A percentile compares a stretch with the other conserved stretches of the same genome.
Conservation (phyloP, 441 rosid species). For the Aquilaria agallochum region DNA sequence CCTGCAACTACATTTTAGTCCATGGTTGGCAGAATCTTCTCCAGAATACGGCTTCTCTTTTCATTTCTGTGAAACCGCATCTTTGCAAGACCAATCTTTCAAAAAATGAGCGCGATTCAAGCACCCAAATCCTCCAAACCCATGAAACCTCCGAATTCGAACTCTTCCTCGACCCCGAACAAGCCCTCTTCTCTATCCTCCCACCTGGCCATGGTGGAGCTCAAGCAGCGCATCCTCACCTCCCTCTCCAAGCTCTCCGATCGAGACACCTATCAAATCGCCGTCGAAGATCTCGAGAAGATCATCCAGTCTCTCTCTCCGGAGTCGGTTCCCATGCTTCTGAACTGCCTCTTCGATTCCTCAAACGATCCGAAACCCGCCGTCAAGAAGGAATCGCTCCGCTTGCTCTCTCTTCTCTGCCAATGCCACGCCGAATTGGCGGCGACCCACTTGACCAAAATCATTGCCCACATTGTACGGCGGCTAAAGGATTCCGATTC, state of each 20-base stretch:
- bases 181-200: constrained; percentile 63
- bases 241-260: constrained; percentile 86
- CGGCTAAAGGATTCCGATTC: constrained; percentile 88
- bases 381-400: constrained; percentile 81
- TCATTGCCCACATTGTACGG: constrained; percentile 64
- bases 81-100: background rate
- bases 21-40: constrained; percentile 3
- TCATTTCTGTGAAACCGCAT: background rate
- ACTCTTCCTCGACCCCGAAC: constrained; percentile 28
- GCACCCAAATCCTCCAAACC: constrained; percentile 50
- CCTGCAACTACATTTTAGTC: constrained; percentile 4
- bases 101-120: constrained; percentile 44
- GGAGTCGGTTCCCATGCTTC: constrained; percentile 80
- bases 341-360: constrained; percentile 83
- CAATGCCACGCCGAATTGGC: constrained; percentile 59
- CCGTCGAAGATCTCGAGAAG: constrained; percentile 86
- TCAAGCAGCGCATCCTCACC: constrained; percentile 80
- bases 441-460: constrained; percentile 63
- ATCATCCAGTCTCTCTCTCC: constrained; percentile 56
- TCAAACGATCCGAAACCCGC: constrained; percentile 81
- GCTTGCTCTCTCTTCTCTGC: constrained; percentile 62
- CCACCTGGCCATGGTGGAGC: constrained; percentile 92
- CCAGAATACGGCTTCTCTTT: constrained; percentile 7
- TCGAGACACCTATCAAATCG: constrained; percentile 95
- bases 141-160: constrained; percentile 29